Evolutionary conservation across 2,329 filamentous ascomycete genomes (phyloP).

Genomic region (Ceratocystis papillata): DNA sequence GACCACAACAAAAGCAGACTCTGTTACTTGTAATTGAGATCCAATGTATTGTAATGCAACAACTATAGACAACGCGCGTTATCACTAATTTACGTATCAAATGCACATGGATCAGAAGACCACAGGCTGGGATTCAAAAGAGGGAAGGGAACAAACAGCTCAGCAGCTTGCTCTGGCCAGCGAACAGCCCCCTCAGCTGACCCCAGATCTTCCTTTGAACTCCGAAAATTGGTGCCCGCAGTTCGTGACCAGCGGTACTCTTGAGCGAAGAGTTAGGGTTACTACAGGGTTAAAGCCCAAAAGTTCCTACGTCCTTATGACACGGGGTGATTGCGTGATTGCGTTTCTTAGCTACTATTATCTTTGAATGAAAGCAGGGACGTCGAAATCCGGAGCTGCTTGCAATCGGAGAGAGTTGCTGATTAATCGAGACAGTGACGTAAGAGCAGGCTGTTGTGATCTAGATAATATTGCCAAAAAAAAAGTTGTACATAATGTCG

Average conservation of each 20-base stretch:
- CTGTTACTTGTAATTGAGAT: too few species aligned
- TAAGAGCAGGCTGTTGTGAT: not conserved
- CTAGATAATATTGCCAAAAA: too few species aligned
- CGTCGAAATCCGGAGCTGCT: not conserved
- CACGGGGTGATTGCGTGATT: constrained; percentile 5
- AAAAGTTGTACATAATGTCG: too few species aligned
- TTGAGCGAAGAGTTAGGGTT: too few species aligned
- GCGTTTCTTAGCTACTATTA: not conserved
- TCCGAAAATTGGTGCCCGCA: too few species aligned
- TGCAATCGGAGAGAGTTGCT: not conserved
- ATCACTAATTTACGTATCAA: not conserved
- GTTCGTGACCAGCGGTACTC: too few species aligned
- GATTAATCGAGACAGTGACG: not conserved
- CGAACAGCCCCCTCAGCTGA: not conserved
- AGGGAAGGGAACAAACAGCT: not conserved
- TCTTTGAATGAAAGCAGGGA: not conserved
- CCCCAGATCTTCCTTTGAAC: not conserved
- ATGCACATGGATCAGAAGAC: not conserved
- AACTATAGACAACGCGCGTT: too few species aligned
- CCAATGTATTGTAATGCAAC: too few species aligned
- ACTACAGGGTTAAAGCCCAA: not conserved
- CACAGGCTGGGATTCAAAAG: too few species aligned
- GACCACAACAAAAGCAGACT: not conserved
- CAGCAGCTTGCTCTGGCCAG: not conserved
- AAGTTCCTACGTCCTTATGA: constrained; percentile 5